These are phyloP conservation scores for Boletus reticulatus DNA, from an alignment of 768 basidiomycete species.

Conservation along the genomic window DNA sequence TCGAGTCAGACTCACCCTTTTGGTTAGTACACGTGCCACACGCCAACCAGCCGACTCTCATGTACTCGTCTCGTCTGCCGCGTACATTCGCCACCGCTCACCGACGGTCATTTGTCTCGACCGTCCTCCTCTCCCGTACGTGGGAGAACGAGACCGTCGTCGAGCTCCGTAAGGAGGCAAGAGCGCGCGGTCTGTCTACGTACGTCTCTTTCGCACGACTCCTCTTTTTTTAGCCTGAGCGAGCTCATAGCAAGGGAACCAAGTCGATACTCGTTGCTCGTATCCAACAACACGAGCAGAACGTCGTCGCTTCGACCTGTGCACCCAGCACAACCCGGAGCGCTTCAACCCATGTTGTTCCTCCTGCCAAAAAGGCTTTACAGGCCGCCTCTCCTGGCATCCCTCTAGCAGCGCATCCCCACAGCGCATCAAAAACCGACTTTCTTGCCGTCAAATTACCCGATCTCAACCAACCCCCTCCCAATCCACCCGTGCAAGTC, in stretches of 20 bases:
- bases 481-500: slow-evolving; percentile 50
- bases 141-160: slow-evolving; percentile 53
- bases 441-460: slow-evolving; percentile 57
- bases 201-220: slow-evolving; percentile 30
- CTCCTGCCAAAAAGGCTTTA: slow-evolving; percentile 24
- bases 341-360: slow-evolving; percentile 21
- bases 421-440: slow-evolving; percentile 18
- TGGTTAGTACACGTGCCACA: slow-evolving; percentile 2
- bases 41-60: not conserved
- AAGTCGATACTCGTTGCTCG: slow-evolving; percentile 56
- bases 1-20: not conserved
- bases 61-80: slow-evolving; percentile 17
- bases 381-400: slow-evolving; percentile 41
- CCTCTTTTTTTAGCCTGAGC: slow-evolving; percentile 7
- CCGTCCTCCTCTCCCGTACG: slow-evolving; percentile 53
- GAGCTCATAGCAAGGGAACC: slow-evolving; percentile 47
- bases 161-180: slow-evolving; percentile 53
- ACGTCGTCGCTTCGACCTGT: slow-evolving; percentile 16
- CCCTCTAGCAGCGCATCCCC: slow-evolving; percentile 34
- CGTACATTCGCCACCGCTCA: not conserved
- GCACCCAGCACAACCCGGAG: slow-evolving; percentile 23
- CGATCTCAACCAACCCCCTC: slow-evolving; percentile 44
- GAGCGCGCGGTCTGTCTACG: slow-evolving; percentile 53
- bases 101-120: slow-evolving; percentile 45
- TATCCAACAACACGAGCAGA: slow-evolving; percentile 49